A percentile compares a stretch with the other conserved stretches of the same genome.
Evolutionary conservation across 371 early-diverging fungal species (phyloP).

Genomic region (Sporodiniella umbellata): DNA sequence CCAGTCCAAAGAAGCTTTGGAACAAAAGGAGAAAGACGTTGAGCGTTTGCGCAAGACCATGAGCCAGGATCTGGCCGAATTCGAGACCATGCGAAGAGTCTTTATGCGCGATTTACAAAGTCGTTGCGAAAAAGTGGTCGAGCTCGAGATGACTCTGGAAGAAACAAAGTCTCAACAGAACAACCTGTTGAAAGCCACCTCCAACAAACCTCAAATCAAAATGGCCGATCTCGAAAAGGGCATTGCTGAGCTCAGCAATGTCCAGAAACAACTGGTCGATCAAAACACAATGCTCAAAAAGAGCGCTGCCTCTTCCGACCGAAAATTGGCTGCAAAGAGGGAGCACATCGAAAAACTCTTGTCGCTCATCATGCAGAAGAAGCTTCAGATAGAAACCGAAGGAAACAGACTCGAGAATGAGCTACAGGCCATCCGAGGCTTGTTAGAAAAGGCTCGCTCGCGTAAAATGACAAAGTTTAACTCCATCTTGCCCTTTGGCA

Average conservation of each 20-base stretch:
- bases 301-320: slow-evolving; percentile 83
- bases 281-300: slow-evolving; percentile 93
- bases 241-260: slow-evolving; percentile 89
- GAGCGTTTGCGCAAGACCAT: slow-evolving; percentile 86
- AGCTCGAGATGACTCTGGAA: slow-evolving; percentile 91
- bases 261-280: slow-evolving; percentile 91
- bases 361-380: slow-evolving; percentile 72
- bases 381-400: slow-evolving; percentile 68
- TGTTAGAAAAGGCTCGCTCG: slow-evolving; percentile 68
- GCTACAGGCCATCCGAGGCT: slow-evolving; percentile 69
- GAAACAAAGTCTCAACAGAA: slow-evolving; percentile 89
- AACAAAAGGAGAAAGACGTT: slow-evolving; percentile 78
- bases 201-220: slow-evolving; percentile 87
- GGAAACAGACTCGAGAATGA: slow-evolving; percentile 80
- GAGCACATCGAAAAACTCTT: slow-evolving; percentile 92
- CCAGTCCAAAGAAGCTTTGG: slow-evolving; percentile 21
- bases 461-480: slow-evolving; percentile 48
- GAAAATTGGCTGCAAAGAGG: slow-evolving; percentile 86
- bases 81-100: slow-evolving; percentile 95
- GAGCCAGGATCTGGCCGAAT: slow-evolving; percentile 91
- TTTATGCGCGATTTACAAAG: slow-evolving; percentile 94
- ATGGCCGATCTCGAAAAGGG: slow-evolving; percentile 94
- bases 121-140: slow-evolving; percentile 93
- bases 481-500: slow-evolving; percentile 49
- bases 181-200: slow-evolving; percentile 73